Percentiles rank a stretch among this genome's conserved stretches.
These are phyloP conservation scores for Forsythia viridissima DNA, from an alignment of 257 asterid genomes.

Conservation along the genomic window DNA sequence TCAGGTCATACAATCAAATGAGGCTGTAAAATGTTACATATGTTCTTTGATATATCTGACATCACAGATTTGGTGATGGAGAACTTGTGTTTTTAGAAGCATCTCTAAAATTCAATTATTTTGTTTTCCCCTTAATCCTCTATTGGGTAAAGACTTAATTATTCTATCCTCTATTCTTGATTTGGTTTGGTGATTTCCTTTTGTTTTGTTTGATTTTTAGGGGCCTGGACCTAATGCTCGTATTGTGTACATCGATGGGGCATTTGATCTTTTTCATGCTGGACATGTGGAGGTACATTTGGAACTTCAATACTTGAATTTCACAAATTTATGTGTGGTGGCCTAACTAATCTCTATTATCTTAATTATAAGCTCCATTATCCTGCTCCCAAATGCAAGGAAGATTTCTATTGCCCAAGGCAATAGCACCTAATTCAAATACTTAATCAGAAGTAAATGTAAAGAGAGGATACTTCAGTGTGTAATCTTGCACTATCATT, in stretches of 20 bases:
- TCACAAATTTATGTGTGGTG: neutral
- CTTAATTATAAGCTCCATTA: neutral
- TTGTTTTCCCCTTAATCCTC: neutral
- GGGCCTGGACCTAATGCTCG: slow-evolving; percentile 90
- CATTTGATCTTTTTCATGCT: slow-evolving; percentile 95
- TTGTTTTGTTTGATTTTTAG: slow-evolving; percentile 41
- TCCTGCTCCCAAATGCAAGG: neutral
- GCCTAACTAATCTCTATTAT: neutral
- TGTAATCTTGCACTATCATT: neutral
- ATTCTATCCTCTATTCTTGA: neutral
- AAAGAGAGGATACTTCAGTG: neutral
- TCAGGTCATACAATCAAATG: neutral
- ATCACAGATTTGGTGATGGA: neutral
- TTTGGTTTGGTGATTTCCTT: slow-evolving; percentile 14
- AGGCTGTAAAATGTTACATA: slow-evolving; percentile 12
- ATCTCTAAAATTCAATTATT: neutral
- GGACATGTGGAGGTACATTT: slow-evolving; percentile 88
- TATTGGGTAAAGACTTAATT: slow-evolving; percentile 14
- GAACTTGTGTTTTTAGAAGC: neutral
- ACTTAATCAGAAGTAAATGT: neutral
- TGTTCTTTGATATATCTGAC: slow-evolving; percentile 2
- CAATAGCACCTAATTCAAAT: neutral
- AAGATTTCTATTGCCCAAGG: neutral
- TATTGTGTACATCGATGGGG: slow-evolving; percentile 95
- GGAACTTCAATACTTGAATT: slow-evolving; percentile 11